Percentiles rank a stretch among this genome's conserved stretches.
Evolutionary conservation across 108 stramenopile genomes (phyloP).

Genomic region (Fragilaria crotonensis): DNA sequence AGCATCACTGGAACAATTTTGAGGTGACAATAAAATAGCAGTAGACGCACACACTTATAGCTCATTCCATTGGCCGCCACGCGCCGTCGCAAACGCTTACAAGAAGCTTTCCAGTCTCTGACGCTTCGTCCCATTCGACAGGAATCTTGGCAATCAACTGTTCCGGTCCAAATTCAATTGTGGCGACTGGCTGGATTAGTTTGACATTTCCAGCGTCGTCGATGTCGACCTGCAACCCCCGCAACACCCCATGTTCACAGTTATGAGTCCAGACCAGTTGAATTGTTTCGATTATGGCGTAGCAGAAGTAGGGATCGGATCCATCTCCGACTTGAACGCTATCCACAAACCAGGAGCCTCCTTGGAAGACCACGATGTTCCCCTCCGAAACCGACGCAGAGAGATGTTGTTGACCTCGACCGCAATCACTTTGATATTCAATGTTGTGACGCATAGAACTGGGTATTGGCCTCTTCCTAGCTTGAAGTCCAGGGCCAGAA

Average conservation of each 20-base stretch:
- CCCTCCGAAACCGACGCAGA: slow-evolving; percentile 51
- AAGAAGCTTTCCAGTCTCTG: too few species aligned
- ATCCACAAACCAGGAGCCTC: slow-evolving; percentile 66
- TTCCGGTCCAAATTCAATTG: slow-evolving; percentile 49
- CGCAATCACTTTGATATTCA: too few species aligned
- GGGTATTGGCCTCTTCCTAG: too few species aligned
- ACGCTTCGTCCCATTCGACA: slow-evolving; percentile 16
- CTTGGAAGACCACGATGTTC: slow-evolving; percentile 61
- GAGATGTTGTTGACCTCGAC: slow-evolving; percentile 53
- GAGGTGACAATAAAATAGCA: too few species aligned
- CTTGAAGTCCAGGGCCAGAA: too few species aligned
- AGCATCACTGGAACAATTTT: too few species aligned
- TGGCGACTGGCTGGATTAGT: slow-evolving; percentile 4
- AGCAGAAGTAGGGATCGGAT: slow-evolving; percentile 11
- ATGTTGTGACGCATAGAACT: too few species aligned
- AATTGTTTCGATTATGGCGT: slow-evolving; percentile 36
- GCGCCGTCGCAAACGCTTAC: too few species aligned
- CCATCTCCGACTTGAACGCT: slow-evolving; percentile 54
- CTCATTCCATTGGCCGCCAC: too few species aligned
- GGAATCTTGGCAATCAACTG: slow-evolving; percentile 42
- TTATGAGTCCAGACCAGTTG: slow-evolving; percentile 81
- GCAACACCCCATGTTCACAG: slow-evolving; percentile 73
- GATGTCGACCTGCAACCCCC: slow-evolving; percentile 34
- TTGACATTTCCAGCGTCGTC: slow-evolving; percentile 1
- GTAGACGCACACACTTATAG: too few species aligned